Percentiles rank a stretch among this genome's conserved stretches.
phyloP scores from a whole-genome alignment of 225 moss, liverwort and hornwort species.

The Pseudisothecium myosuroides region DNA sequence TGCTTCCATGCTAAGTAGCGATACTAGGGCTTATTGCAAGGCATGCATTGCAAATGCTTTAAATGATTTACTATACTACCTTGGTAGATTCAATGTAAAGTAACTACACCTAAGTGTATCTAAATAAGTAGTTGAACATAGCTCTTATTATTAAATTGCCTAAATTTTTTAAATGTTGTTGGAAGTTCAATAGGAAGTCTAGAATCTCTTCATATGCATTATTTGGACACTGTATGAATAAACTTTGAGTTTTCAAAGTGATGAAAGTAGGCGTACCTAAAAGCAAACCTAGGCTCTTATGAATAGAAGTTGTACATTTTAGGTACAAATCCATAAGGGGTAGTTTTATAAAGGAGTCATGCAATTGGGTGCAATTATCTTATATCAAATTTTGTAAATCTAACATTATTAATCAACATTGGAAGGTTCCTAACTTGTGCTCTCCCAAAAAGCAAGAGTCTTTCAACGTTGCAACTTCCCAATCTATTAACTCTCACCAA shows the following conservation, averaged over 20 bases:
- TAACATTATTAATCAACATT: too few relatives aligned
- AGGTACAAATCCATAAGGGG: fast-evolving
- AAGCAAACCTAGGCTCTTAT: fast-evolving
- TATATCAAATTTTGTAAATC: too few relatives aligned
- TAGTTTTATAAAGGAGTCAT: fast-evolving
- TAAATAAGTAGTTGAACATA: neutral
- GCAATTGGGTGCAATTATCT: neutral
- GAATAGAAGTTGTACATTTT: neutral
- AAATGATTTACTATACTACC: neutral
- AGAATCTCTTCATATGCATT: neutral
- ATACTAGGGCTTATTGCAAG: fast-evolving
- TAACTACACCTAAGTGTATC: neutral
- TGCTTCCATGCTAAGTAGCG: too few relatives aligned
- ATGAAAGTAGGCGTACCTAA: neutral
- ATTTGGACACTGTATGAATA: neutral
- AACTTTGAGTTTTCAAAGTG: neutral
- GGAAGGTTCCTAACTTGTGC: too few relatives aligned
- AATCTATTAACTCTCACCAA: neutral
- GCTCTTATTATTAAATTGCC: neutral
- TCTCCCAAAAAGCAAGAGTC: too few relatives aligned
- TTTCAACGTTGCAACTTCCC: fast-evolving
- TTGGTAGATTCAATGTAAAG: neutral
- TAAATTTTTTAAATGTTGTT: neutral
- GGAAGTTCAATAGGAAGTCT: fast-evolving
- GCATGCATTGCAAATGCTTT: too few relatives aligned